Evolutionary conservation across 2,329 filamentous ascomycete species (phyloP).

Genomic region (Pyrenophora seminiperda): DNA sequence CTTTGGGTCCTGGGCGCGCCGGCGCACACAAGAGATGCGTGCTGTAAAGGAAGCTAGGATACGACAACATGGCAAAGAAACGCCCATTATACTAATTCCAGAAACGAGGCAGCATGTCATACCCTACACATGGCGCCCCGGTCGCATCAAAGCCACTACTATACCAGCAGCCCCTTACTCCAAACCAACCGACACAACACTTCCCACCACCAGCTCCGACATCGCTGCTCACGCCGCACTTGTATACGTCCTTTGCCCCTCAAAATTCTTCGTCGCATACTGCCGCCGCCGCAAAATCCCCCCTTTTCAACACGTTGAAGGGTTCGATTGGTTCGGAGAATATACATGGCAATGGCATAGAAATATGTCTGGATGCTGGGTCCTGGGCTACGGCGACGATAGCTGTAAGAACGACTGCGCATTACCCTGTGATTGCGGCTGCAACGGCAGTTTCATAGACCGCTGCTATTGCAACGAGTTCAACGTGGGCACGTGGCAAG

Average conservation of each 20-base stretch:
- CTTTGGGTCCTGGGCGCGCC: slow-evolving; percentile 11
- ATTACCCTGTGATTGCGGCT: slow-evolving; percentile 1
- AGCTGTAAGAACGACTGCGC: neutral
- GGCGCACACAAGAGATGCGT: slow-evolving; percentile 17
- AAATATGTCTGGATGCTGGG: slow-evolving; percentile 16
- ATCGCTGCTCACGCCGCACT: slow-evolving; percentile 8
- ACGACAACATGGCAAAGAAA: neutral
- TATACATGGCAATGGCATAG: slow-evolving; percentile 20
- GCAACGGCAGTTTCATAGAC: neutral
- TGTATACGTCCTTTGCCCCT: neutral
- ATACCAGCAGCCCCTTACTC: neutral
- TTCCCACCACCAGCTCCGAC: slow-evolving; percentile 4
- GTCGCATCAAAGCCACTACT: neutral
- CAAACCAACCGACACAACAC: slow-evolving; percentile 5
- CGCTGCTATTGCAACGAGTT: slow-evolving; percentile 12
- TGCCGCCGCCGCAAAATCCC: neutral
- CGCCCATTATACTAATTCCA: neutral
- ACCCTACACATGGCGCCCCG: neutral
- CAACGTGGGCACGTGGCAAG: neutral
- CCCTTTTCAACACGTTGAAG: neutral
- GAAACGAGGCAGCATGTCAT: neutral
- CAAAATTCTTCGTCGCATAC: neutral
- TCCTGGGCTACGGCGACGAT: neutral
- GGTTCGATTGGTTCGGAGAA: slow-evolving; percentile 13
- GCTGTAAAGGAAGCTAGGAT: slow-evolving; percentile 14